Evolutionary conservation across 2,329 filamentous ascomycete genomes (phyloP).

Genomic region (Verticillium dahliae): DNA sequence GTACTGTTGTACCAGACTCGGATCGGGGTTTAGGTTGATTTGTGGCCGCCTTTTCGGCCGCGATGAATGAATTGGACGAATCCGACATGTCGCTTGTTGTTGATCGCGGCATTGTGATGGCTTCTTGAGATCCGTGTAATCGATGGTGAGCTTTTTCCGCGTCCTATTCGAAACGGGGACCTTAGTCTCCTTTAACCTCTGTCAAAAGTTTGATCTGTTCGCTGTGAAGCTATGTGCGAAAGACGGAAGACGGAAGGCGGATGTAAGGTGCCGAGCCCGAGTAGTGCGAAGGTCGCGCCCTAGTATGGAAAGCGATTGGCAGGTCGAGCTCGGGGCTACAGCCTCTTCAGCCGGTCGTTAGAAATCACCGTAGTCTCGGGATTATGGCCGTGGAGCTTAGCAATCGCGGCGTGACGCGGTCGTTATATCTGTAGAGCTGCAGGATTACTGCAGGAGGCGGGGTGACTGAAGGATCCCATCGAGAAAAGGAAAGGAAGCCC

Average conservation of each 20-base stretch:
- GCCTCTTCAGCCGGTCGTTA: background rate
- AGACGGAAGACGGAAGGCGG: background rate
- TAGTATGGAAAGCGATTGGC: background rate
- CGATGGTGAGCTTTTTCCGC: background rate
- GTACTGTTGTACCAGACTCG: slow-evolving; percentile 3
- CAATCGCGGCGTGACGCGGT: background rate
- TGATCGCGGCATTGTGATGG: slow-evolving; percentile 3
- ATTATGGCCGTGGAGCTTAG: background rate
- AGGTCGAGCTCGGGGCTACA: background rate
- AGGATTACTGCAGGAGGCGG: too few species aligned
- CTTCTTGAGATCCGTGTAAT: background rate
- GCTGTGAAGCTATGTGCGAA: background rate
- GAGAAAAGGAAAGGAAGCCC: background rate
- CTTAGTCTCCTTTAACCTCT: background rate
- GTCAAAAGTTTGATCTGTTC: background rate
- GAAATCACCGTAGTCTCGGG: background rate
- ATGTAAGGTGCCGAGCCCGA: background rate
- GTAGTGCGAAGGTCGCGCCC: background rate
- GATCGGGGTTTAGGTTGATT: slow-evolving; percentile 7
- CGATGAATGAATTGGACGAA: slow-evolving; percentile 11
- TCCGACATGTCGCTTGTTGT: slow-evolving; percentile 5
- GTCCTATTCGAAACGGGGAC: background rate
- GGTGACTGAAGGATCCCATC: background rate
- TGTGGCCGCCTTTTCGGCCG: slow-evolving; percentile 5
- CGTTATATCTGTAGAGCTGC: background rate